phyloP scores from a whole-genome alignment of 441 rosid species.

The Gossypium gossypioides region DNA sequence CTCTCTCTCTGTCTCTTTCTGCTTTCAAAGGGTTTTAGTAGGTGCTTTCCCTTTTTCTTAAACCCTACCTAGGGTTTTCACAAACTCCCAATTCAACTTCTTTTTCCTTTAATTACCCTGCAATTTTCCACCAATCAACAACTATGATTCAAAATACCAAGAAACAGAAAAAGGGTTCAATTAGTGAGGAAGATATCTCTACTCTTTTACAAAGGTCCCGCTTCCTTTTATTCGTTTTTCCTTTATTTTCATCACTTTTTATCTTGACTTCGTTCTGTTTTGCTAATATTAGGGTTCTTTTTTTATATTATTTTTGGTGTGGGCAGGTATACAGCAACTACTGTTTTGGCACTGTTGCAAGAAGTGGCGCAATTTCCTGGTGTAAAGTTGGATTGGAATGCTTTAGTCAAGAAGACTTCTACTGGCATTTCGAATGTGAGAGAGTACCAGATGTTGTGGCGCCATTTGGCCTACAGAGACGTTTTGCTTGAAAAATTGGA shows the following conservation, averaged over 20 bases:
- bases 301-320: neutral
- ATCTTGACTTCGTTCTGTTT: neutral
- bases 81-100: neutral
- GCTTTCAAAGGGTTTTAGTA: neutral
- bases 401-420: slow-evolving; percentile 48
- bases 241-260: neutral
- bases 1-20: neutral
- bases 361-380: slow-evolving; percentile 57
- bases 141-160: slow-evolving; percentile 41
- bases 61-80: slow-evolving; percentile 35
- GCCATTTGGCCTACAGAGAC: slow-evolving; percentile 70
- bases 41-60: slow-evolving; percentile 10
- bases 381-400: slow-evolving; percentile 67
- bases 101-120: slow-evolving; percentile 13
- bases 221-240: neutral
- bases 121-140: slow-evolving; percentile 14
- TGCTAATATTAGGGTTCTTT: neutral
- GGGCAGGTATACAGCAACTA: slow-evolving; percentile 42
- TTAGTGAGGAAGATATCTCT: slow-evolving; percentile 60
- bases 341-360: slow-evolving; percentile 49
- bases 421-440: slow-evolving; percentile 72
- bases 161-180: slow-evolving; percentile 36
- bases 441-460: slow-evolving; percentile 78
- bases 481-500: slow-evolving; percentile 37
- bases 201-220: slow-evolving; percentile 54